Evolutionary conservation across 2,329 filamentous ascomycete genomes (phyloP).

Genomic region (Sporothrix luriei): DNA sequence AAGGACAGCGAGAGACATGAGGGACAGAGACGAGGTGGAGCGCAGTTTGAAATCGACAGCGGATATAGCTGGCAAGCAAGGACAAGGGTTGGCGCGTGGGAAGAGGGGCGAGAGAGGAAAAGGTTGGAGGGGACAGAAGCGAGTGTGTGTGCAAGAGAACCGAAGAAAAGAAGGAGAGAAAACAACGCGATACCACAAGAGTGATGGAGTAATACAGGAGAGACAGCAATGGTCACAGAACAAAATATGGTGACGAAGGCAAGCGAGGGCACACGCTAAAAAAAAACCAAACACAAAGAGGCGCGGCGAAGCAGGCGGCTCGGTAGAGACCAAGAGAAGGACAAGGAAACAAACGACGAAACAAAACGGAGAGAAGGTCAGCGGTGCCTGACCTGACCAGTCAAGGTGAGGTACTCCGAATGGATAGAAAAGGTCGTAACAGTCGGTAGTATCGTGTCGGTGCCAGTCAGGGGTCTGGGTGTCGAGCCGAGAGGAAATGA

Average conservation of each 20-base stretch:
- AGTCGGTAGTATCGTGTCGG: constrained; percentile 28
- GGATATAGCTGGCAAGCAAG: constrained; percentile 10
- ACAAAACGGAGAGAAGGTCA: constrained; percentile 8
- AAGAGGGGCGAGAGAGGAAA: background rate
- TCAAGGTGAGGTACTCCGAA: background rate
- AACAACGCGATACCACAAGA: background rate
- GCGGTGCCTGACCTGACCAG: constrained; percentile 13
- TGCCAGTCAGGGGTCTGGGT: constrained; percentile 22
- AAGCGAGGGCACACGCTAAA: background rate
- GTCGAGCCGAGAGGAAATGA: constrained; percentile 19
- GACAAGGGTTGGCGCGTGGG: constrained; percentile 20
- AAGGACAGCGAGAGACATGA: constrained; percentile 26
- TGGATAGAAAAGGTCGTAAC: constrained; percentile 12
- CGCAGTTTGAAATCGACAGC: constrained; percentile 14
- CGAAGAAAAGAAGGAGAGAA: background rate
- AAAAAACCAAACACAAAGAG: background rate
- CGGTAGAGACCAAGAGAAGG: background rate
- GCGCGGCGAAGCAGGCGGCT: constrained; percentile 6
- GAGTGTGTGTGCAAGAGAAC: too few relatives aligned
- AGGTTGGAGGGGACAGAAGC: background rate
- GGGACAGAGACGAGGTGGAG: constrained; percentile 1
- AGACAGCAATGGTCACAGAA: background rate
- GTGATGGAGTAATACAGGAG: background rate
- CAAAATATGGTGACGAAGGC: background rate
- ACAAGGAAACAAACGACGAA: constrained; percentile 2